Base-by-base conservation (phyloP, 2,329 filamentous ascomycete species). In the Talaromyces sp. region DNA sequence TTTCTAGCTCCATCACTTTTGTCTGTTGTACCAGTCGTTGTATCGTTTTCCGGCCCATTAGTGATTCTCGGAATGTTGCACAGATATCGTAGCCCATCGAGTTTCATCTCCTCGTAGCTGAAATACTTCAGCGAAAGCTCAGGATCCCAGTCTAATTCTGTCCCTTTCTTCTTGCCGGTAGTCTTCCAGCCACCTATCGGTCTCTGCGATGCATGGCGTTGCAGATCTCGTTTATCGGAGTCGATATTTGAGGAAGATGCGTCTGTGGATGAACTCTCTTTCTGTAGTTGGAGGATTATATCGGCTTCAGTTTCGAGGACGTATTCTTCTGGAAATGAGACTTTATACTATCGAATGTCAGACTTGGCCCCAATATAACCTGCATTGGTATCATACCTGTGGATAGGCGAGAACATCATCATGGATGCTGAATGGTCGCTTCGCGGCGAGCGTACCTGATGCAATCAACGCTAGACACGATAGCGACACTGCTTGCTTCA, bases 371-470 rank as follows among this genome's bases (percentile, higher is more conserved):
- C 25, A 14, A 9, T 50, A 14, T 6, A 14, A n/a, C 37, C 1
- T 46, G 16, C 3, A 39, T 5, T 21, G 23, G 6, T 33, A 11
- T 56, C 81, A 66, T 81, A 93, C 91, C 83, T 95, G 91, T 11
- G 93, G 93, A 76, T 89, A 92, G 18, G 92, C 92, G 62, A 96
- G 83, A 58, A 96, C 76, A 73, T 97, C 93, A 72, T 96, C 91
- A 71, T 95, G 88, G 62, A 96, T 90, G 78, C 88, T 96, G 80
- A 96, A 96, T 21, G 82, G 77, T 67, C 83, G 82, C 69, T 84
- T 82, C 69, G 76, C 83, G 54, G 82, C 83, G 63, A 82, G 74
- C 61, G 77, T 79, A 56, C 67, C 67, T 5, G 75, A 69, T 25
- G 67, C 68, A 28, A 68, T 25, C n/a, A 44, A 73, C 18, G 71